Evolutionary conservation across 441 rosid species (phyloP), one percentile per base, ranked within the genome.

Genomic region (Mallotus japonicus): DNA sequence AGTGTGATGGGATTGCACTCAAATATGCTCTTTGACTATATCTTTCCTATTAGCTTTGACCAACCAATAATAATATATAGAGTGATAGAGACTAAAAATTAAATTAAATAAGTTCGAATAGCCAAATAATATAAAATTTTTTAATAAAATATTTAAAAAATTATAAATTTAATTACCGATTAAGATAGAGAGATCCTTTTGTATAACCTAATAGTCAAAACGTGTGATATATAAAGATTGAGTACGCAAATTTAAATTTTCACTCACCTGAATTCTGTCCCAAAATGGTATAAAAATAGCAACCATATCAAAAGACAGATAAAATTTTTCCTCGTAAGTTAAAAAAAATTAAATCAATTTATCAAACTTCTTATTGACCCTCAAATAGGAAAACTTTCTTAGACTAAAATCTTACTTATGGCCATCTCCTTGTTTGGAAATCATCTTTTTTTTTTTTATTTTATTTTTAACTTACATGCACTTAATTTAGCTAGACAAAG

Each of bases 21-120:
- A 73, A 83, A 83, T 74, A 72, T 81, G 85, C 82, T 77, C 76
- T 66, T 79, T 83, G 86, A 85, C 80, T 62, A 67, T 71, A 32
- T n/a, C 46, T 75, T 80, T 75, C 63, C 49, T 62, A 19, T 67
- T 70, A 50, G 42, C 67, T 85, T 80, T 85, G 86, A 83, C 81
- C 78, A 61, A 32, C 17, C 71, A 81, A 58, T 72, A 56, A 55
- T 70, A 10, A 65, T 32, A 62, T 22, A 28, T 2, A 28, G 32
- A 28, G 3, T 28, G 32, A 44, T 16, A 65, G 53, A 13, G 19
- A 61, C 17, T 56, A 22, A 66, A 32, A 49, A 37, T 64, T 20
- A 50, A 34, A 28, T 28, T 28, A 1, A 28, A 28, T 28, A 28
- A 28, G 2, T 28, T 28, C 32, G 3, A 28, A 28, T 28, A 1